Percentiles rank a stretch among this genome's conserved stretches.
Conservation (phyloP, 306 rosid genomes). For the Glycyrrhiza uralensis region DNA sequence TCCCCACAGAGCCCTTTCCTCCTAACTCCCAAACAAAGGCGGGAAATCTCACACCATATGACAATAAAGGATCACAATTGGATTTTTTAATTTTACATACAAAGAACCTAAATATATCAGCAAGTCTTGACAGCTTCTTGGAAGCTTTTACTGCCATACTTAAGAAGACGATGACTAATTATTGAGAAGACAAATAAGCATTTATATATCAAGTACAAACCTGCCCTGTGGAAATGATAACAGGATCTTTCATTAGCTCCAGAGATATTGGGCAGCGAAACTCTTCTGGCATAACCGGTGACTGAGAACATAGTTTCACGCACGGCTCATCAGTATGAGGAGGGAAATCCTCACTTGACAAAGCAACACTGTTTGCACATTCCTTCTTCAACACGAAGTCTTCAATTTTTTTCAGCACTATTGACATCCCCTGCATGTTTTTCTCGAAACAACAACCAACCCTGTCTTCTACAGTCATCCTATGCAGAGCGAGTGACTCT, state of each 20-base stretch:
- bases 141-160: background rate
- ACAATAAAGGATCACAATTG: background rate
- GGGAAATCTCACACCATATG: background rate
- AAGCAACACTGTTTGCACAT: constrained; percentile 33
- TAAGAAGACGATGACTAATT: background rate
- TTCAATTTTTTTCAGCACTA: constrained; percentile 57
- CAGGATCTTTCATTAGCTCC: constrained; percentile 93
- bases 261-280: constrained; percentile 91
- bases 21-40: no score
- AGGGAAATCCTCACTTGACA: constrained; percentile 31
- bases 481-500: constrained; percentile 66
- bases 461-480: constrained; percentile 42
- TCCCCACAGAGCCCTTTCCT: no score
- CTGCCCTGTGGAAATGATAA: constrained; percentile 90
- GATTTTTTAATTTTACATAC: background rate
- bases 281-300: constrained; percentile 71
- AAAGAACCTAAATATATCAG: background rate
- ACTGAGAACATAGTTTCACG: constrained; percentile 24
- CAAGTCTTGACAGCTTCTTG: background rate
- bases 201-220: constrained; percentile 35
- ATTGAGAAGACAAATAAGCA: background rate
- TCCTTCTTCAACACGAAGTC: constrained; percentile 60
- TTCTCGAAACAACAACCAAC: constrained; percentile 55
- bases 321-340: constrained; percentile 37
- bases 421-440: constrained; percentile 48